A percentile compares a stretch with the other conserved stretches of the same genome.
Evolutionary conservation across 768 basidiomycete species (phyloP).

Genomic region (Tricholoma bakamatsutake): DNA sequence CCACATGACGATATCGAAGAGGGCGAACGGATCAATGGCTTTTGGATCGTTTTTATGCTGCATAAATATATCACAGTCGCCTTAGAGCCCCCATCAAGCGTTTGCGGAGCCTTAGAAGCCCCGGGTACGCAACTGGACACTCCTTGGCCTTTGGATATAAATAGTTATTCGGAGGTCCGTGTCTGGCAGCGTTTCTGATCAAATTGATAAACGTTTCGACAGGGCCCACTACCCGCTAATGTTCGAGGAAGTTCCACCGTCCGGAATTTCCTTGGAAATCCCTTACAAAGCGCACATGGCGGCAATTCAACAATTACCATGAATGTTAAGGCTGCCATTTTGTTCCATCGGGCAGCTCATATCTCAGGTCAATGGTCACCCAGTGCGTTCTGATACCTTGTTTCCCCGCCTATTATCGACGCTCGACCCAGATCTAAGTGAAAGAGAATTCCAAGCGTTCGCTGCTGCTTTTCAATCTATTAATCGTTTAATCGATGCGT

Average conservation of each 20-base stretch:
- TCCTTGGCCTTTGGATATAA: conserved; percentile 45
- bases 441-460: conserved; percentile 37
- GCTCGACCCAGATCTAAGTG: conserved; percentile 30
- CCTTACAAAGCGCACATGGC: conserved; percentile 23
- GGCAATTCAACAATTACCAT: conserved; percentile 35
- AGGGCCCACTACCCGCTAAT: conserved; percentile 42
- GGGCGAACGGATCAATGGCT: conserved; percentile 60
- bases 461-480: conserved; percentile 38
- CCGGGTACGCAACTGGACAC: conserved; percentile 45
- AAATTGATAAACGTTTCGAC: conserved; percentile 12
- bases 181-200: neutral
- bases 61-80: conserved; percentile 53
- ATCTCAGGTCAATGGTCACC: conserved; percentile 44
- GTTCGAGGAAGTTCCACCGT: conserved; percentile 43
- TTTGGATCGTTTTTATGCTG: conserved; percentile 57
- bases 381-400: conserved; percentile 23
- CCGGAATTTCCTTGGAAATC: conserved; percentile 39
- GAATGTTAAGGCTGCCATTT: conserved; percentile 47
- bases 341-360: conserved; percentile 54
- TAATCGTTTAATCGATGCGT: conserved; percentile 38
- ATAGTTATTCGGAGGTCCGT: conserved; percentile 32
- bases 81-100: conserved; percentile 44
- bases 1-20: conserved; percentile 48
- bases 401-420: neutral
- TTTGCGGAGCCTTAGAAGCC: conserved; percentile 49